Evolutionary conservation across 164 flowering plant genomes (phyloP).

Genomic region (Hamamelis virginiana): DNA sequence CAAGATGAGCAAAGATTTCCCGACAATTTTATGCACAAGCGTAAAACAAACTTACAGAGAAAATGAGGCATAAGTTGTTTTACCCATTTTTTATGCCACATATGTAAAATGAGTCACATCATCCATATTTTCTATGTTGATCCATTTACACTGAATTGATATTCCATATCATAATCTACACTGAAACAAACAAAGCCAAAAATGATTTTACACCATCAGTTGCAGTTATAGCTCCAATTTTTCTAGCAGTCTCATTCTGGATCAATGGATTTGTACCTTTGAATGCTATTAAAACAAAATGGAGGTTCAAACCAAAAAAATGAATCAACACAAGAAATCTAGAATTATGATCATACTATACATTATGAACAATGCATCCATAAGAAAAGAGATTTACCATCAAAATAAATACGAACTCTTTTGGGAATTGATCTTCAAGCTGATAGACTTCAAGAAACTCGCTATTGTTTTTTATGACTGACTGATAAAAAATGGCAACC

Average conservation of each 20-base stretch:
- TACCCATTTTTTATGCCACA: too few species aligned
- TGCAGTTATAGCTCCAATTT: background rate
- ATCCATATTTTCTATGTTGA: too few species aligned
- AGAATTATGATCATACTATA: background rate
- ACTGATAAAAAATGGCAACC: slow-evolving; percentile 77
- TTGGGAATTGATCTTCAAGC: slow-evolving; percentile 92
- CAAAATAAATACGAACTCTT: slow-evolving; percentile 69
- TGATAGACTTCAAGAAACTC: slow-evolving; percentile 84
- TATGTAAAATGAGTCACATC: too few species aligned
- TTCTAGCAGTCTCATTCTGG: too few species aligned
- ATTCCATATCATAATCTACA: too few species aligned
- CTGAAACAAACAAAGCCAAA: too few species aligned
- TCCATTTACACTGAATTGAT: too few species aligned
- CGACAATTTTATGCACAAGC: too few species aligned
- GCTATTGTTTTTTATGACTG: slow-evolving; percentile 68
- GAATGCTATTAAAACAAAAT: background rate
- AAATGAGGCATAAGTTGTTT: too few species aligned
- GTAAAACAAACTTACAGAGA: too few species aligned
- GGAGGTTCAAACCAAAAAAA: background rate
- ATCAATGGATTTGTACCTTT: background rate
- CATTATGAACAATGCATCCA: background rate
- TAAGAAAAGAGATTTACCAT: slow-evolving; percentile 44
- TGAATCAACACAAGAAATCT: background rate
- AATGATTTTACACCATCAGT: background rate
- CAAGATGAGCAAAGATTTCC: too few species aligned